Percentiles rank a stretch among this genome's conserved stretches.
Evolutionary conservation across 2,329 filamentous ascomycete species (phyloP).

Genomic region (Diaporthe batatas): DNA sequence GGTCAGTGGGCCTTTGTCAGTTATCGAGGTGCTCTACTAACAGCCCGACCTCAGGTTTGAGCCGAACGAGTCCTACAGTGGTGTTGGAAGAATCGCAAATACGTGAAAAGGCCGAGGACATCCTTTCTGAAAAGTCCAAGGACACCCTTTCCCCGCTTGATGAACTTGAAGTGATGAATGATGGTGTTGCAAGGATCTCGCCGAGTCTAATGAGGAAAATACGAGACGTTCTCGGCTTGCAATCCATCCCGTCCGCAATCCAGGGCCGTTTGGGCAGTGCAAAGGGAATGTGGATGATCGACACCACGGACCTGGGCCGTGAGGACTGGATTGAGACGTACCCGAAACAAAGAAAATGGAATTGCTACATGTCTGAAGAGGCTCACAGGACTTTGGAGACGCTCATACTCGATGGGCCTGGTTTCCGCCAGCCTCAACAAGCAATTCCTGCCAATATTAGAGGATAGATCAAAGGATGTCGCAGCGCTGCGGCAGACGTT

Average conservation of each 20-base stretch:
- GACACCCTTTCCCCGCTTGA: constrained; percentile 57
- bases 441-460: constrained; percentile 77
- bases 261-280: constrained; percentile 79
- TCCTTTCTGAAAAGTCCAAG: constrained; percentile 53
- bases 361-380: constrained; percentile 61
- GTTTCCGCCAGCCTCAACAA: constrained; percentile 71
- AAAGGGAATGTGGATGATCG: constrained; percentile 81
- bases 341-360: constrained; percentile 78
- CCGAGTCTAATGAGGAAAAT: constrained; percentile 68
- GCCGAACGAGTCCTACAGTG: constrained; percentile 62
- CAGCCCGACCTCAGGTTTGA: constrained; percentile 58
- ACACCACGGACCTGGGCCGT: constrained; percentile 60
- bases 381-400: constrained; percentile 74
- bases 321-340: constrained; percentile 77
- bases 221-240: constrained; percentile 62
- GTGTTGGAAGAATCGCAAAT: constrained; percentile 63
- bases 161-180: constrained; percentile 71
- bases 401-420: constrained; percentile 60
- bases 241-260: constrained; percentile 70
- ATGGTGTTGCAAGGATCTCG: constrained; percentile 77
- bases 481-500: constrained; percentile 62
- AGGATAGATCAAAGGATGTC: constrained; percentile 66
- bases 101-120: constrained; percentile 51
- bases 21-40: background rate
- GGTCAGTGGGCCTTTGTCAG: constrained; percentile 53